Percentiles rank a stretch among this genome's conserved stretches.
These are phyloP conservation scores for Fusarium protoensiforme DNA, from an alignment of 2,329 filamentous ascomycete species.

Conservation along the genomic window DNA sequence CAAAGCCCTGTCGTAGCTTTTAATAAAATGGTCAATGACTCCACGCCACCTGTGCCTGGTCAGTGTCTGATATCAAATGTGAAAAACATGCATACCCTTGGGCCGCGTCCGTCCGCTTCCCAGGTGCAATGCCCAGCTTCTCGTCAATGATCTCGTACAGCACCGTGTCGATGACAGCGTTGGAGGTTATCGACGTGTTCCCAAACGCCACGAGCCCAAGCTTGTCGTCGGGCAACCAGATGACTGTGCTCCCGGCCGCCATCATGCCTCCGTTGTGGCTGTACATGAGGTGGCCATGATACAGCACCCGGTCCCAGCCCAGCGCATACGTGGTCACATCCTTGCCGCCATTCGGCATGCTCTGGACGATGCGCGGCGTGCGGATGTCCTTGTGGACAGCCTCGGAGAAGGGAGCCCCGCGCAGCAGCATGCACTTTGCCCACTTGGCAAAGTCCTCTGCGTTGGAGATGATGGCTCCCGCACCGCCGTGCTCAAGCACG, in stretches of 20 bases:
- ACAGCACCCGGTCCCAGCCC: conserved; percentile 44
- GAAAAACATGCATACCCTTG: conserved; percentile 19
- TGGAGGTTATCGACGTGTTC: conserved; percentile 57
- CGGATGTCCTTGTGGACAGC: conserved; percentile 44
- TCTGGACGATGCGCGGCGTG: conserved; percentile 47
- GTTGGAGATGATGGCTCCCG: conserved; percentile 57
- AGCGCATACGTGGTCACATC: conserved; percentile 43
- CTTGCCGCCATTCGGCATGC: conserved; percentile 3
- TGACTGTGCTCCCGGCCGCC: conserved; percentile 43
- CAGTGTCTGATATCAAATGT: background rate
- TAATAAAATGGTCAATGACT: background rate
- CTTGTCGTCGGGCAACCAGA: conserved; percentile 48
- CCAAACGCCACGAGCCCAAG: conserved; percentile 47
- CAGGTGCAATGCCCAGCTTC: conserved; percentile 34
- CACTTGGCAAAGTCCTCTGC: conserved; percentile 64
- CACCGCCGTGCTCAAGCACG: conserved; percentile 49
- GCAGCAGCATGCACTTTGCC: conserved; percentile 58
- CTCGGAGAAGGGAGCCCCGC: conserved; percentile 37
- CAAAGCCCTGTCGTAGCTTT: conserved; percentile 45
- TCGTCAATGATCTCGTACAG: conserved; percentile 47
- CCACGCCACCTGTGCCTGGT: conserved; percentile 12
- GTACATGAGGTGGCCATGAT: conserved; percentile 43
- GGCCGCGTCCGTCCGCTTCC: conserved; percentile 31
- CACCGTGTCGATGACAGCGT: conserved; percentile 41
- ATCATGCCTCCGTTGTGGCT: conserved; percentile 45